These are phyloP conservation scores for Yarrowia yakushimensis DNA, from an alignment of 805 yeast species.

Conservation along the genomic window DNA sequence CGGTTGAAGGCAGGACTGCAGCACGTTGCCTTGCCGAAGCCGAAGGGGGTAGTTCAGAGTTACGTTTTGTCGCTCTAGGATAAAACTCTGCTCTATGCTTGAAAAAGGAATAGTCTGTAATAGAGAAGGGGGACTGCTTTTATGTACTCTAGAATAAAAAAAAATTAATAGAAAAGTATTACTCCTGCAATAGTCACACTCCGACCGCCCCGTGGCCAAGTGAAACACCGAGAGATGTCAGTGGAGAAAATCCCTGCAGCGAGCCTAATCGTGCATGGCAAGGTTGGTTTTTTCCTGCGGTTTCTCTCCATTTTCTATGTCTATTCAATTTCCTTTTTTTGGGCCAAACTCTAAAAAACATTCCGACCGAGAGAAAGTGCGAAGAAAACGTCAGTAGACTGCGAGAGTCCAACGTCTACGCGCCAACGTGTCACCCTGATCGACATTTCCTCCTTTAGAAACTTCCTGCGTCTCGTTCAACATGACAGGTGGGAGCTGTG, in stretches of 20 bases:
- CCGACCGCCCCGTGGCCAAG: background rate
- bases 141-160: too few relatives aligned
- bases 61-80: background rate
- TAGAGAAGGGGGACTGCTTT: too few relatives aligned
- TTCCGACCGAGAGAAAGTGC: background rate
- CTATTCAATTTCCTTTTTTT: background rate
- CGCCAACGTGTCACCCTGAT: background rate
- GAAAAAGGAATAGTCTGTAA: background rate
- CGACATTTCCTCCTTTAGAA: background rate
- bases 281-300: background rate
- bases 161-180: too few relatives aligned
- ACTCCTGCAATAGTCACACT: too few relatives aligned
- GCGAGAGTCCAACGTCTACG: background rate
- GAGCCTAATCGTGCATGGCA: conserved; percentile 20
- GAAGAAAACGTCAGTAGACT: background rate
- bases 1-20: background rate
- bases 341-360: background rate
- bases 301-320: too few relatives aligned
- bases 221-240: background rate
- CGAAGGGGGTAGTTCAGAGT: background rate
- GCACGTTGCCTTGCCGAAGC: too few relatives aligned
- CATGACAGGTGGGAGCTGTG: background rate
- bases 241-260: conserved; percentile 14
- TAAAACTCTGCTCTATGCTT: background rate
- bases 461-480: background rate